Conservation (phyloP, 2,329 filamentous ascomycete genomes). For the Colletotrichum filicis region DNA sequence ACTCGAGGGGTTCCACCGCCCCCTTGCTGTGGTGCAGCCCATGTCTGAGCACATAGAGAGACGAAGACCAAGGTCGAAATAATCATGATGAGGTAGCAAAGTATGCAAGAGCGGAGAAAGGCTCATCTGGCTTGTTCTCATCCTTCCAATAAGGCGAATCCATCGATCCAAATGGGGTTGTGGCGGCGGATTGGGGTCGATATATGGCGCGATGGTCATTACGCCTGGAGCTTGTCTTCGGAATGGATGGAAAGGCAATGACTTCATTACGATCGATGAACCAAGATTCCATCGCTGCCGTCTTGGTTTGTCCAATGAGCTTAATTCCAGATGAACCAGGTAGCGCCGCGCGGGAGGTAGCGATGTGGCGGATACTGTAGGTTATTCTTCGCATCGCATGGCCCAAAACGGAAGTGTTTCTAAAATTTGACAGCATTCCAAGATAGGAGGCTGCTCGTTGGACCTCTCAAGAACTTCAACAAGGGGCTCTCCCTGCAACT, state of each 20-base stretch:
- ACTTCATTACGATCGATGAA: slow-evolving; percentile 21
- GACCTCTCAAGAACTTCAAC: neutral
- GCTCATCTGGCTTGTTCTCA: neutral
- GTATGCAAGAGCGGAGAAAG: neutral
- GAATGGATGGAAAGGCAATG: neutral
- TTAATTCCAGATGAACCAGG: slow-evolving; percentile 27
- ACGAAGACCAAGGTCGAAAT: neutral
- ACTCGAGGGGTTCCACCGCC: slow-evolving; percentile 7
- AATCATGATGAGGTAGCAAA: neutral
- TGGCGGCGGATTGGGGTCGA: neutral
- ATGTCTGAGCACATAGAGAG: neutral
- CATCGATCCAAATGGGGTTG: neutral
- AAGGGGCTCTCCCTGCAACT: neutral
- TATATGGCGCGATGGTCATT: slow-evolving; percentile 7
- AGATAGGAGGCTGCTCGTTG: neutral
- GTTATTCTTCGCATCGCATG: slow-evolving; percentile 5
- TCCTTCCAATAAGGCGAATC: neutral
- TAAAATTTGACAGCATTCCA: slow-evolving; percentile 13
- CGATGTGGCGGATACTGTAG: neutral
- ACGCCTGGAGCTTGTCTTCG: neutral
- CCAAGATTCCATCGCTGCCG: neutral
- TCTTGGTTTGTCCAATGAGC: neutral
- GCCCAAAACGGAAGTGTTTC: slow-evolving; percentile 4
- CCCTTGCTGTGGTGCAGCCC: slow-evolving; percentile 8
- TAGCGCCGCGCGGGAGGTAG: neutral